phyloP scores from a whole-genome alignment of 108 stramenopile species.

The Halocafeteria seosinensis region DNA sequence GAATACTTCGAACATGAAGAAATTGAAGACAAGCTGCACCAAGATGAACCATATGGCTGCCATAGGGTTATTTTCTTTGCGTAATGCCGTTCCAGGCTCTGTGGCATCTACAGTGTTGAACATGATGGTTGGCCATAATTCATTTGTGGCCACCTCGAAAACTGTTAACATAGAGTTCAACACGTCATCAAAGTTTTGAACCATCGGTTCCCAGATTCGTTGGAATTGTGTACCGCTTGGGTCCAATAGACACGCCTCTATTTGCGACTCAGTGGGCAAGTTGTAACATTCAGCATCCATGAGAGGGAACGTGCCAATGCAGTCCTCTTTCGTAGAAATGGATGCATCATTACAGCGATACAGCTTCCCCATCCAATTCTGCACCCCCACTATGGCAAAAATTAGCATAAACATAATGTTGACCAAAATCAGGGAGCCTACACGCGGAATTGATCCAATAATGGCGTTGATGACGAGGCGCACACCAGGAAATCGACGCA shows the following conservation, averaged over 20 bases:
- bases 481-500: constrained; percentile 44
- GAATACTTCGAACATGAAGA: constrained; percentile 53
- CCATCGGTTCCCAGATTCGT: no score
- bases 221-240: neutral
- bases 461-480: constrained; percentile 52
- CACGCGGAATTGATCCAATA: constrained; percentile 38
- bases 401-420: constrained; percentile 36
- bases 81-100: neutral
- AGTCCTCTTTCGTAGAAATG: neutral
- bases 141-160: constrained; percentile 30
- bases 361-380: constrained; percentile 45
- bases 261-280: neutral
- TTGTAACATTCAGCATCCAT: neutral
- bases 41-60: constrained; percentile 28
- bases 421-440: constrained; percentile 35
- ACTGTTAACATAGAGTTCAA: constrained; percentile 18
- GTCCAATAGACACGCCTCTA: neutral
- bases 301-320: neutral
- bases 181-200: constrained; percentile 38
- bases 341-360: constrained; percentile 22
- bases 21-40: constrained; percentile 35
- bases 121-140: constrained; percentile 31
- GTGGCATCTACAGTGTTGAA: constrained; percentile 12
- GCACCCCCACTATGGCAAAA: constrained; percentile 50
- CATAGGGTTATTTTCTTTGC: no score